Evolutionary conservation across 2,329 filamentous ascomycete genomes (phyloP).

Genomic region (Piedraia hortae): DNA sequence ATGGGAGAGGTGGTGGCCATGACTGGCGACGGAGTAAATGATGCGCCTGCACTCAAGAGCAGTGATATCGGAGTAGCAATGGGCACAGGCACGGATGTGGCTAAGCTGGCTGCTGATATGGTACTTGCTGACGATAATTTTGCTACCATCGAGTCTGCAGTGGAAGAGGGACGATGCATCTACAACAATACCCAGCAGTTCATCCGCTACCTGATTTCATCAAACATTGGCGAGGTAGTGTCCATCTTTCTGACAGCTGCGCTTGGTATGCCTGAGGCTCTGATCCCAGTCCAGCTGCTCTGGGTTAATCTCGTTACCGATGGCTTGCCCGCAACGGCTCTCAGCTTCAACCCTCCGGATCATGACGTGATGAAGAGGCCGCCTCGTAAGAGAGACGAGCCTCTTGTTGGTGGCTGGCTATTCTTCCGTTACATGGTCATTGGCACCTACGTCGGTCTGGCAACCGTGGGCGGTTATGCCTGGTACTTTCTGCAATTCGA

Average conservation of each 20-base stretch:
- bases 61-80: constrained; percentile 97
- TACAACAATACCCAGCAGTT: constrained; percentile 99
- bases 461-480: constrained; percentile 90
- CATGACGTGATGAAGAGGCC: constrained; percentile 89
- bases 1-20: constrained; percentile 89
- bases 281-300: constrained; percentile 87
- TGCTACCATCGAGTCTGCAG: constrained; percentile 81
- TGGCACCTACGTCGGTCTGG: constrained; percentile 76
- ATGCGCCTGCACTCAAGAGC: constrained; percentile 92
- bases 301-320: constrained; percentile 99
- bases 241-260: constrained; percentile 96
- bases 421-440: constrained; percentile 96
- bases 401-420: constrained; percentile 79
- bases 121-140: constrained; percentile 97
- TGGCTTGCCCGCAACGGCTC: constrained; percentile 77
- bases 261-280: constrained; percentile 84
- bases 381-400: constrained; percentile 75
- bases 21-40: constrained; percentile 97
- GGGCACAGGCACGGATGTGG: constrained; percentile 92
- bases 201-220: constrained; percentile 95
- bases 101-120: constrained; percentile 93
- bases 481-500: constrained; percentile 99
- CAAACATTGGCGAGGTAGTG: constrained; percentile 96
- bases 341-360: constrained; percentile 97
- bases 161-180: constrained; percentile 91